A percentile compares a stretch with the other conserved stretches of the same genome.
These are phyloP conservation scores for Thamnidium elegans DNA, from an alignment of 192 early-diverging fungal species.

Conservation along the genomic window DNA sequence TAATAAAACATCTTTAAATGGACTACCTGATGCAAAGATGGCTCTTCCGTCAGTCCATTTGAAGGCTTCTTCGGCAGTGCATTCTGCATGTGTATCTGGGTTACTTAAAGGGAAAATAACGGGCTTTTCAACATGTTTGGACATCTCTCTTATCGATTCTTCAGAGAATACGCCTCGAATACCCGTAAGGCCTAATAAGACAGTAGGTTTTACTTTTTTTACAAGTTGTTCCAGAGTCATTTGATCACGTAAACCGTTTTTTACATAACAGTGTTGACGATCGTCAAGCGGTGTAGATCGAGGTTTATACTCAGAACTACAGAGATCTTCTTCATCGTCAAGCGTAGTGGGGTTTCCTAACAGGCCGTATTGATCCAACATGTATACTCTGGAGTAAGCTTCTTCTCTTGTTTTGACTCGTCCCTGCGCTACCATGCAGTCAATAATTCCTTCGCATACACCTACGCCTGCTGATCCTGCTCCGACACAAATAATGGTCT, in stretches of 20 bases:
- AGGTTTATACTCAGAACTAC: no score
- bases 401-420: conserved; percentile 33
- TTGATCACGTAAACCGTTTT: conserved; percentile 40
- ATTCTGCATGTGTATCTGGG: conserved; percentile 88
- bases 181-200: conserved; percentile 42
- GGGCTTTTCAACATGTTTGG: conserved; percentile 68
- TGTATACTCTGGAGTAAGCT: conserved; percentile 43
- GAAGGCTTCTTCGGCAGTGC: conserved; percentile 93
- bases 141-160: conserved; percentile 57
- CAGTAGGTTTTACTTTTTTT: conserved; percentile 42
- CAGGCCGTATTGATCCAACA: conserved; percentile 46
- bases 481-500: conserved; percentile 57
- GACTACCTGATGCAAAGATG: conserved; percentile 95
- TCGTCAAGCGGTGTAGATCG: conserved; percentile 34
- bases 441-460: conserved; percentile 37
- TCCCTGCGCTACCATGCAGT: conserved; percentile 27
- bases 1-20: conserved; percentile 77
- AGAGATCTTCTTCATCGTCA: conserved; percentile 15
- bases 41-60: conserved; percentile 77
- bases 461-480: conserved; percentile 68
- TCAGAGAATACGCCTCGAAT: conserved; percentile 42
- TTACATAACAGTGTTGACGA: conserved; percentile 38
- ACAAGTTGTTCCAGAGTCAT: conserved; percentile 39
- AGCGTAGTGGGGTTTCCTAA: conserved; percentile 33
- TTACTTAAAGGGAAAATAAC: conserved; percentile 93